These are phyloP conservation scores for Penicillium sp. DNA, from an alignment of 2,329 filamentous ascomycete species.

Conservation along the genomic window DNA sequence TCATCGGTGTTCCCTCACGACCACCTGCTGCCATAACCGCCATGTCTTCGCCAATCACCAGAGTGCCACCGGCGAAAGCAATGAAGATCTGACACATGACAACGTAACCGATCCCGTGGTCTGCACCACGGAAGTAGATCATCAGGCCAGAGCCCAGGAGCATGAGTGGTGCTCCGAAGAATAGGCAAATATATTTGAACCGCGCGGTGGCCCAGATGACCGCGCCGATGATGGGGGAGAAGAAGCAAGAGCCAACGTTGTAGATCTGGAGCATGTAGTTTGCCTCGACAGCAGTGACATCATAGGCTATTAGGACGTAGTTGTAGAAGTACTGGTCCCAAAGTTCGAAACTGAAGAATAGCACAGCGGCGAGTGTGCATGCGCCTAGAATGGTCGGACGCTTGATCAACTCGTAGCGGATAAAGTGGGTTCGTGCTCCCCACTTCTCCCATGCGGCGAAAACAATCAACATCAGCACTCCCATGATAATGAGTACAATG, in stretches of 20 bases:
- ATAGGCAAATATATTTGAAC: constrained; percentile 53
- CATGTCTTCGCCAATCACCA: constrained; percentile 56
- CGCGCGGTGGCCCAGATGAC: constrained; percentile 49
- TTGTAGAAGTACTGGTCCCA: constrained; percentile 55
- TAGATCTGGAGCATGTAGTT: constrained; percentile 51
- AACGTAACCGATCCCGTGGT: constrained; percentile 49
- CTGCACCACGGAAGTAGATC: constrained; percentile 54
- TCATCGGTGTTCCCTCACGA: constrained; percentile 52
- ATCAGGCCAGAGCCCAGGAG: constrained; percentile 54
- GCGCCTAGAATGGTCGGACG: constrained; percentile 52
- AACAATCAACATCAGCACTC: constrained; percentile 50
- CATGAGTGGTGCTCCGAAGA: constrained; percentile 51
- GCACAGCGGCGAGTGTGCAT: constrained; percentile 47
- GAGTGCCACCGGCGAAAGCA: constrained; percentile 52
- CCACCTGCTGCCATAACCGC: constrained; percentile 55
- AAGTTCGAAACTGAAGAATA: constrained; percentile 51
- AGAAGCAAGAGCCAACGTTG: constrained; percentile 54
- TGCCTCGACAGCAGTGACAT: constrained; percentile 41
- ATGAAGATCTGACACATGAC: constrained; percentile 57
- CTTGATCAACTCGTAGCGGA: constrained; percentile 52
- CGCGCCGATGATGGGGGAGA: constrained; percentile 48
- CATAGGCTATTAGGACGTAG: constrained; percentile 54
- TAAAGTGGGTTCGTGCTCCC: constrained; percentile 51
- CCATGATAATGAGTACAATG: constrained; percentile 53
- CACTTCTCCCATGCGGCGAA: constrained; percentile 57